Percentiles rank a stretch among this genome's conserved stretches.
Evolutionary conservation across 1,284 basidiomycete genomes (phyloP).

Genomic region (Pascua sp.): DNA sequence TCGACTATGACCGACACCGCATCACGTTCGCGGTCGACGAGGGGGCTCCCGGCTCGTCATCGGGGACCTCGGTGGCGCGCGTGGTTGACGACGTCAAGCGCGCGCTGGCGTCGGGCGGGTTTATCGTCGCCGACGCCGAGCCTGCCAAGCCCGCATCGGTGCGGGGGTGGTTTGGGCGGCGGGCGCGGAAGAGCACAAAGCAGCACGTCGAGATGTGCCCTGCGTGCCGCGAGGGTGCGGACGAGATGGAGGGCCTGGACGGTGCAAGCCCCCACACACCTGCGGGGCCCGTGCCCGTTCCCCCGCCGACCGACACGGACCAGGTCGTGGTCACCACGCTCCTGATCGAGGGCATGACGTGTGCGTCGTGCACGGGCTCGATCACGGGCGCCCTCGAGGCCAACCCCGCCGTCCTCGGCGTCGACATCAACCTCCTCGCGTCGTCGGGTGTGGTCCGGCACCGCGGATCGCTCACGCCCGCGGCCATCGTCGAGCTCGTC

Average conservation of each 20-base stretch:
- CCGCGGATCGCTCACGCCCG: slow-evolving; percentile 33
- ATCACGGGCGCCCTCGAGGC: slow-evolving; percentile 54
- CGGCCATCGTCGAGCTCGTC: slow-evolving; percentile 59
- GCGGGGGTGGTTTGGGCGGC: slow-evolving; percentile 1
- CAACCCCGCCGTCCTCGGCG: slow-evolving; percentile 51
- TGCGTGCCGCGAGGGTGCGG: slow-evolving; percentile 38
- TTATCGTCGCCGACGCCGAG: slow-evolving; percentile 25
- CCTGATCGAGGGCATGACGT: slow-evolving; percentile 35
- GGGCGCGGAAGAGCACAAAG: slow-evolving; percentile 25
- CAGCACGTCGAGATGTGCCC: slow-evolving; percentile 45
- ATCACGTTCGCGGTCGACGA: slow-evolving; percentile 35
- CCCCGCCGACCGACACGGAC: slow-evolving; percentile 49
- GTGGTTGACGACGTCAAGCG: slow-evolving; percentile 23
- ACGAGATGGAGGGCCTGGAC: neutral
- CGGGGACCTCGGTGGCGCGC: slow-evolving; percentile 8
- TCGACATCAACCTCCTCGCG: slow-evolving; percentile 55
- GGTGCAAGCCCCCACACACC: no score
- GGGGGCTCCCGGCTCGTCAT: slow-evolving; percentile 2
- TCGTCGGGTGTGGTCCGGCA: slow-evolving; percentile 55
- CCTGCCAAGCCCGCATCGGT: neutral
- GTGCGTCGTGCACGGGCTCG: slow-evolving; percentile 52
- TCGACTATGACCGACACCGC: slow-evolving; percentile 43
- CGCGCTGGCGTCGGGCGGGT: slow-evolving; percentile 35
- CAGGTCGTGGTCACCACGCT: slow-evolving; percentile 20
- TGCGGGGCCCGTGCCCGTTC: no score